Conservation (phyloP, 228 moss, liverwort and hornwort genomes). For the Sphagnum magellanicum region DNA sequence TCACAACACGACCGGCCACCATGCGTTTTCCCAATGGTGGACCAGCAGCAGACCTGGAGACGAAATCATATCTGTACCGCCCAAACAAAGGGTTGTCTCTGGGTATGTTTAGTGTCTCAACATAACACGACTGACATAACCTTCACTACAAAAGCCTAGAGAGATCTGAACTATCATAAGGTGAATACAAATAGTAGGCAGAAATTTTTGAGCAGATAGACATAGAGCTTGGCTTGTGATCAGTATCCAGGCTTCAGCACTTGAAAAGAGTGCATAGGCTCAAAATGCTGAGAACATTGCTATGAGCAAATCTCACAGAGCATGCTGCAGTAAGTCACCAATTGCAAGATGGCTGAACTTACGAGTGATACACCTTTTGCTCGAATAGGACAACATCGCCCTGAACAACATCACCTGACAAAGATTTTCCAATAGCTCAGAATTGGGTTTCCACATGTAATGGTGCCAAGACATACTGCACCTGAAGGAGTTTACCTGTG, state of each 20-base stretch:
- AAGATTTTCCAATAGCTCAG: background rate
- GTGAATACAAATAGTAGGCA: too few relatives aligned
- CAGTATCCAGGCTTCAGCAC: too few relatives aligned
- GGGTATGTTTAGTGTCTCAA: too few relatives aligned
- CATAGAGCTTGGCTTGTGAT: background rate
- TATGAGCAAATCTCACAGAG: too few relatives aligned
- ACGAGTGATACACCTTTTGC: slow-evolving; percentile 63
- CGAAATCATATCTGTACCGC: slow-evolving; percentile 23
- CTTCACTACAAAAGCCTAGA: too few relatives aligned
- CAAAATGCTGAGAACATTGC: too few relatives aligned
- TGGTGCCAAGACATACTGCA: background rate
- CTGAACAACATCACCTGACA: slow-evolving; percentile 72
- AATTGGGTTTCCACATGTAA: background rate
- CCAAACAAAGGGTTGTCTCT: too few relatives aligned
- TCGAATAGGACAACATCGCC: slow-evolving; percentile 72
- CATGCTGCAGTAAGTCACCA: background rate
- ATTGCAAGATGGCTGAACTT: slow-evolving; percentile 14
- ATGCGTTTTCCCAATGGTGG: slow-evolving; percentile 47
- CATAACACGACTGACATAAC: too few relatives aligned
- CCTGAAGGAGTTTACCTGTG: slow-evolving; percentile 33
- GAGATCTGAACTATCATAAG: background rate
- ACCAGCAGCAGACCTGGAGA: slow-evolving; percentile 19
- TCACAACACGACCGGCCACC: slow-evolving; percentile 87
- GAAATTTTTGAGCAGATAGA: too few relatives aligned
- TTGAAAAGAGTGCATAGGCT: too few relatives aligned